Evolutionary conservation across 371 early-diverging fungal species (phyloP).

Genomic region (Lichtheimia ornata): DNA sequence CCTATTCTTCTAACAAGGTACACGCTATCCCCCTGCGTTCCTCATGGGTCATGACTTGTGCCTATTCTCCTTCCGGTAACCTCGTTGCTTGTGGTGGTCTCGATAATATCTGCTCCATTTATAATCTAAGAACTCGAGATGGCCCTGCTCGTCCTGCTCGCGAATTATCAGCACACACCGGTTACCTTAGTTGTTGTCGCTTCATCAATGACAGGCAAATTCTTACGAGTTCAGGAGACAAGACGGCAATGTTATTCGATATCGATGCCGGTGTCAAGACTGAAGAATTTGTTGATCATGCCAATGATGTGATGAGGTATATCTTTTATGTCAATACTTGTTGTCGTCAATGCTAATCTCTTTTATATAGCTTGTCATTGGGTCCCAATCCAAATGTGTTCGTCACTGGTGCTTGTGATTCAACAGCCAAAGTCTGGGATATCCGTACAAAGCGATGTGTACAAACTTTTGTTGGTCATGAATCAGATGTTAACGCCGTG

Average conservation of each 20-base stretch:
- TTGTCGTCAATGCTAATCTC: not conserved
- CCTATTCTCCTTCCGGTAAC: conserved; percentile 94
- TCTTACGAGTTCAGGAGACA: conserved; percentile 92
- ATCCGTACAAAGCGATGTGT: conserved; percentile 94
- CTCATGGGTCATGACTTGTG: conserved; percentile 99
- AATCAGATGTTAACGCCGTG: conserved; percentile 97
- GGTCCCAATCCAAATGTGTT: conserved; percentile 93
- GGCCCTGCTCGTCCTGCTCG: conserved; percentile 92
- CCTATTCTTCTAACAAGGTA: conserved; percentile 95
- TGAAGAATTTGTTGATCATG: conserved; percentile 93
- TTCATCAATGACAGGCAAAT: conserved; percentile 94
- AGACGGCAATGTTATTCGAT: conserved; percentile 98
- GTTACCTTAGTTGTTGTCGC: conserved; percentile 95
- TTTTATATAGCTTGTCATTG: conserved; percentile 70
- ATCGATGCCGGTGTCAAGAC: conserved; percentile 94
- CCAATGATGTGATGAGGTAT: conserved; percentile 95
- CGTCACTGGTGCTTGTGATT: conserved; percentile 97
- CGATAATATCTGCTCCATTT: conserved; percentile 96
- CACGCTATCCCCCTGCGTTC: conserved; percentile 96
- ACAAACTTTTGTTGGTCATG: conserved; percentile 97
- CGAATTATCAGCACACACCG: conserved; percentile 94
- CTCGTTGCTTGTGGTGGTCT: conserved; percentile 97
- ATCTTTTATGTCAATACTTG: not conserved
- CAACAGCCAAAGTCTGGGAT: conserved; percentile 99
- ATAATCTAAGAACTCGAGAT: conserved; percentile 91